A percentile compares a stretch with the other conserved stretches of the same genome.
Conservation (phyloP, 768 basidiomycete genomes). For the Amanita rubescens region DNA sequence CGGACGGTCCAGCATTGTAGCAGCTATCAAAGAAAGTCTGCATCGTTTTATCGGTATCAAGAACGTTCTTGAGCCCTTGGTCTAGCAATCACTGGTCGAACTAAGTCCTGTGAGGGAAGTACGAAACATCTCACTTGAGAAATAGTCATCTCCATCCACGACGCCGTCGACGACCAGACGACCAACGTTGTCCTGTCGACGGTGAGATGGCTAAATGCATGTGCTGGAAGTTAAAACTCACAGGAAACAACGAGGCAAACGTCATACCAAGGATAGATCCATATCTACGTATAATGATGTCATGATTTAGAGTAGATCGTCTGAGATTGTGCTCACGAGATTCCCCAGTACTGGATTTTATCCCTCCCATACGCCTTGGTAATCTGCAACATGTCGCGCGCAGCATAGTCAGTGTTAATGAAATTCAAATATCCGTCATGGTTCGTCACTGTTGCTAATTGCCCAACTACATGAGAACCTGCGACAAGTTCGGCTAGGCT, state of each 20-base stretch:
- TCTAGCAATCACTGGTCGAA: slow-evolving; percentile 14
- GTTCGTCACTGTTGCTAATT: not conserved
- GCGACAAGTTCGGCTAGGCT: not conserved
- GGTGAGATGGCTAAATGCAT: not conserved
- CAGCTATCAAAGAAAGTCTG: slow-evolving; percentile 30
- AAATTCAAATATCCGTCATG: slow-evolving; percentile 19
- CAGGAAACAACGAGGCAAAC: slow-evolving; percentile 19
- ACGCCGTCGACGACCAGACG: slow-evolving; percentile 34
- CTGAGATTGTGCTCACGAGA: slow-evolving; percentile 14
- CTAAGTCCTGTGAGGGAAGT: not conserved
- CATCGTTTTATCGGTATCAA: slow-evolving; percentile 30
- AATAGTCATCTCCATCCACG: slow-evolving; percentile 34
- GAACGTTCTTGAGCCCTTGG: slow-evolving; percentile 26
- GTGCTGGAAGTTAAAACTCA: slow-evolving; percentile 5
- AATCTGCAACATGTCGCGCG: slow-evolving; percentile 31
- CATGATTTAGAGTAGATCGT: not conserved
- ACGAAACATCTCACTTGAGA: slow-evolving; percentile 19
- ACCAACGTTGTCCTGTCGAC: slow-evolving; percentile 22
- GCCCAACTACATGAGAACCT: not conserved
- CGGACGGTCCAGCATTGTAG: slow-evolving; percentile 26
- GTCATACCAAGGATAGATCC: slow-evolving; percentile 17
- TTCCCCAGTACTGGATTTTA: slow-evolving; percentile 25
- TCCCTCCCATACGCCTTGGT: slow-evolving; percentile 22
- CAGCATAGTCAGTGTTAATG: slow-evolving; percentile 32
- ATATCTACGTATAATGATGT: slow-evolving; percentile 6